Conservation (phyloP, 495 filamentous ascomycete genomes). For the Neurospora africana region DNA sequence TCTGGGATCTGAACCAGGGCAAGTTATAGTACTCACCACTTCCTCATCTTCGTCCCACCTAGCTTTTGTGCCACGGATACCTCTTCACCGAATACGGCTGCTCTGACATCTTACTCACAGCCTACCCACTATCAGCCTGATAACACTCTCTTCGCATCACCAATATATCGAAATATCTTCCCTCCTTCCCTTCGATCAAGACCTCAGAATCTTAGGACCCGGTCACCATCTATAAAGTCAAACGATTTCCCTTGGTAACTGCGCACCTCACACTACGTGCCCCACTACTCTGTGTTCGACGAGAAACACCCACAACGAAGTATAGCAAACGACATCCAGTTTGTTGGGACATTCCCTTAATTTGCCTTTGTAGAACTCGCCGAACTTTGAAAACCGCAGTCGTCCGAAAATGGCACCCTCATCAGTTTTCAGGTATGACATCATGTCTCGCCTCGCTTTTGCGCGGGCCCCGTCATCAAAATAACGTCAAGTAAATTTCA, state of each 20-base stretch:
- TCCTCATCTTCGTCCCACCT: not conserved
- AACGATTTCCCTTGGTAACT: not conserved
- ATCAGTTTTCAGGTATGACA: not conserved
- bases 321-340: not conserved
- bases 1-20: not conserved
- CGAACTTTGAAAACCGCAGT: not conserved
- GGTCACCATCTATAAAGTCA: not conserved
- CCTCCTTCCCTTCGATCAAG: not conserved
- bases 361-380: not conserved
- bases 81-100: not conserved
- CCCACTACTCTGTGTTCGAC: not conserved
- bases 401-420: not conserved
- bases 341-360: not conserved
- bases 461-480: not conserved
- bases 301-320: not conserved
- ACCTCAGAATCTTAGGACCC: not conserved
- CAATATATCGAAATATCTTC: not conserved
- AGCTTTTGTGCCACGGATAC: not conserved
- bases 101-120: not conserved
- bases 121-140: not conserved
- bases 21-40: not conserved
- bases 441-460: not conserved
- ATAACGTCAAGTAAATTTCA: not conserved
- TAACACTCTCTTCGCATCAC: not conserved
- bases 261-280: not conserved